Base-by-base conservation (phyloP, 768 basidiomycete species). In the Suillus plorans region DNA sequence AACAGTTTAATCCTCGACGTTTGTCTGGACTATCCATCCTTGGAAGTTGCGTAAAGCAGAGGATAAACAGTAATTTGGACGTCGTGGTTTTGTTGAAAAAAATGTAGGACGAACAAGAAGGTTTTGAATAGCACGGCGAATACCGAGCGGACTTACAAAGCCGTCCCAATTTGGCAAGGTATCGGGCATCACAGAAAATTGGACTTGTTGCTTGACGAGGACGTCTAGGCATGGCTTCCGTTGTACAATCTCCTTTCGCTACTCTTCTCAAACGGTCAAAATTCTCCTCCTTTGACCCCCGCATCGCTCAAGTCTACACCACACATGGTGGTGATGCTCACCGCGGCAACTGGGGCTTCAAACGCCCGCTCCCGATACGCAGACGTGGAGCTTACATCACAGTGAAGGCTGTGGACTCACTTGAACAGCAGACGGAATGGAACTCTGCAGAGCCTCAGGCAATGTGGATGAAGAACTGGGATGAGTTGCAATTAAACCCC, bases 21-120 rank as follows among this genome's bases (percentile, higher is more conserved):
- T 89, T 92, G 91, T 93, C 91, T 93, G 91, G 91, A 89, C 91
- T 84, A 78, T 88, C 87, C 84, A 81, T 85, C 84, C 89, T 79
- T 86, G 73, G 69, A 66, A 71, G 70, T 72, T 67, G 70, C 70
- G 63, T 71, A 72, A 69, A 80, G 76, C 74, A 76, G 80, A 83
- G 87, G 84, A 78, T 73, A 81, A 84, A 90, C 80, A 86, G 91
- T 85, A 93, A 93, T 92, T 92, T 89, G 83, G 77, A 89, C 89
- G 87, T 85, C 91, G 89, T 79, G 75, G 76, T 70, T 73, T 69
- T 66, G 61, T 64, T 39, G 62, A 25, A 65, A 69, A 37, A 67
- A 70, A 65, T 64, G 65, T 66, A 64, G 16, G 45, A 52, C 31
- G 47, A 28, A 37, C 20, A 9, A 16, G 4, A 10, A 6, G 10